A percentile compares a stretch with the other conserved stretches of the same genome.
Evolutionary conservation across 202 grass and related monocot genomes (phyloP).

Genomic region (Panicum virgatum): DNA sequence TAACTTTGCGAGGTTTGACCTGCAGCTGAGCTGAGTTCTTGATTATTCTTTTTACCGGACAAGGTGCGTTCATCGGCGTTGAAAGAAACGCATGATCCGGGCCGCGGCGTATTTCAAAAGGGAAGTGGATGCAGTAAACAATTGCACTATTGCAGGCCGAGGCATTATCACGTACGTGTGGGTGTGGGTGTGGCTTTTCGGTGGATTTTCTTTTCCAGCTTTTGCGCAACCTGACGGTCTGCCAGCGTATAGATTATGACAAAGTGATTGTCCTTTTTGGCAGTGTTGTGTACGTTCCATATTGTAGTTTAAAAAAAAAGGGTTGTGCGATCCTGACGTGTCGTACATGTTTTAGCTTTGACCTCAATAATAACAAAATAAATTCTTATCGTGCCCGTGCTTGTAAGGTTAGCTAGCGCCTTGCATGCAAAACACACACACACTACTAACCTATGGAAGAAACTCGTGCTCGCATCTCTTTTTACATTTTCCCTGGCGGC

Average conservation of each 20-base stretch:
- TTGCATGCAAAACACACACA: not conserved
- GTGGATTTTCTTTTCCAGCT: not conserved
- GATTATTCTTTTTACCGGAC: not conserved
- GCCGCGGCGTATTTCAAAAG: not conserved
- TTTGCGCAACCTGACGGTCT: not conserved
- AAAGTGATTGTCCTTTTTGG: conserved; percentile 10
- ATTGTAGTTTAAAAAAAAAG: not conserved
- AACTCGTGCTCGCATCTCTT: not conserved
- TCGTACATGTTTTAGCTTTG: not conserved
- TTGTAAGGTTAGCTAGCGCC: not conserved
- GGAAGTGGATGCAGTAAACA: not conserved
- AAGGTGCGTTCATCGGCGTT: not conserved
- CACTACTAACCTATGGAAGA: no score
- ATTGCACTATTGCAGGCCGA: not conserved
- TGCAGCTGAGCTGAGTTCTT: not conserved
- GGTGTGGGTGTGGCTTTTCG: not conserved
- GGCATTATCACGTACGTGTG: not conserved
- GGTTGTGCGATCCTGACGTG: not conserved
- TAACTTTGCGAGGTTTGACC: not conserved
- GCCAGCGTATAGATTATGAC: not conserved
- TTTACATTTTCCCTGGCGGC: not conserved
- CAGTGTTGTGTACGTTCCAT: not conserved
- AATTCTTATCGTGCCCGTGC: not conserved
- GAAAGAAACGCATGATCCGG: not conserved
- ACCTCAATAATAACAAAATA: not conserved